phyloP scores from a whole-genome alignment of 2,329 filamentous ascomycete genomes.

The Colletotrichum agaves region DNA sequence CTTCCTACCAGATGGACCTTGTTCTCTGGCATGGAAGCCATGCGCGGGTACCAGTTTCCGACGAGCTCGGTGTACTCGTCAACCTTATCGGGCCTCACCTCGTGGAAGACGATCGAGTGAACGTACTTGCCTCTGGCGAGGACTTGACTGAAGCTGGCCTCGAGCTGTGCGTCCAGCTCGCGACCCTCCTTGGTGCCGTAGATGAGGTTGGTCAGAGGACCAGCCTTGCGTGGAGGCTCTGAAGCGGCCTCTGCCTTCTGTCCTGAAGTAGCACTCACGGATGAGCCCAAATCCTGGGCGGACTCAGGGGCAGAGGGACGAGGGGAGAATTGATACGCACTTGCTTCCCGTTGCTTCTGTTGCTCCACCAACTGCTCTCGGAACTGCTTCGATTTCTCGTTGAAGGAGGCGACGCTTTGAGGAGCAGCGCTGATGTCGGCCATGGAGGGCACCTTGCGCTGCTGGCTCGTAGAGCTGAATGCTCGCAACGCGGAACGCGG shows the following conservation, averaged over 20 bases:
- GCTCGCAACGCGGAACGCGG: constrained; percentile 63
- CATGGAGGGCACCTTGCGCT: constrained; percentile 74
- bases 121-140: constrained; percentile 97
- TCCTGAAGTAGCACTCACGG: constrained; percentile 69
- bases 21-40: constrained; percentile 86
- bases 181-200: constrained; percentile 97
- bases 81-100: constrained; percentile 94
- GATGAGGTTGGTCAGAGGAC: constrained; percentile 85
- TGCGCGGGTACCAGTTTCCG: constrained; percentile 89
- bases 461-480: constrained; percentile 65
- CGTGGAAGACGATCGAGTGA: constrained; percentile 96
- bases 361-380: constrained; percentile 82
- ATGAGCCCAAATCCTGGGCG: constrained; percentile 69
- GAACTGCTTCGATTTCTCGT: constrained; percentile 85
- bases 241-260: constrained; percentile 64
- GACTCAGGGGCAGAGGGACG: constrained; percentile 55
- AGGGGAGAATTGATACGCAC: constrained; percentile 65
- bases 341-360: constrained; percentile 86
- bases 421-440: constrained; percentile 79
- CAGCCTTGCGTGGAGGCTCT: constrained; percentile 73
- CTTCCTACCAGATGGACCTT: constrained; percentile 96
- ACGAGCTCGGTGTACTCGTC: constrained; percentile 94
- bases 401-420: constrained; percentile 79
- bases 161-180: constrained; percentile 94
- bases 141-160: constrained; percentile 95